Evolutionary conservation across 441 rosid species (phyloP).

Genomic region (Euphorbia schlechtendalii): DNA sequence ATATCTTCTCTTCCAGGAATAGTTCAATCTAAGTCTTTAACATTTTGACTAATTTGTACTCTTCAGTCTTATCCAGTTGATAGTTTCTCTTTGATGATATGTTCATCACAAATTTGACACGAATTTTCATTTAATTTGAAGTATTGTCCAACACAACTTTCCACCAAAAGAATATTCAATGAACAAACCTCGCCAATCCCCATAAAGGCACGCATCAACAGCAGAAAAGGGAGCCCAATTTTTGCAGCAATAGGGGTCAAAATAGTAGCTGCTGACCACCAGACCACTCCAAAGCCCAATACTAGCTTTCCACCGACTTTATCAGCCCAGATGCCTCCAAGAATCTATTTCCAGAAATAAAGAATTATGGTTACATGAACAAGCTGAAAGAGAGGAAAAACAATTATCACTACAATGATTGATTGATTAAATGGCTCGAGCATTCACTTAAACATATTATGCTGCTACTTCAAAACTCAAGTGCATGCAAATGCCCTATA

Average conservation of each 20-base stretch:
- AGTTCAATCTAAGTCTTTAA: no score
- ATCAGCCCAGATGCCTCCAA: constrained; percentile 99
- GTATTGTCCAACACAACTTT: background rate
- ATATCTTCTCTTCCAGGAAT: background rate
- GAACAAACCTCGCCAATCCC: constrained; percentile 91
- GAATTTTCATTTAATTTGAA: background rate
- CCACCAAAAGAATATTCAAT: constrained; percentile 17
- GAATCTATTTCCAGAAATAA: constrained; percentile 43
- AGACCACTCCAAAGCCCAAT: constrained; percentile 89
- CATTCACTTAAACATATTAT: background rate
- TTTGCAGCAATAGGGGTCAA: constrained; percentile 96
- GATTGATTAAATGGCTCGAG: background rate
- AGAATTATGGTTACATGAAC: constrained; percentile 16
- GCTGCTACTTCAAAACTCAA: background rate
- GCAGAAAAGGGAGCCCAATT: constrained; percentile 86
- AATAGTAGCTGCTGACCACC: constrained; percentile 93
- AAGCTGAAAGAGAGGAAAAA: no score
- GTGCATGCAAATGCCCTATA: constrained; percentile 2
- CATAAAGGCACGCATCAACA: constrained; percentile 90
- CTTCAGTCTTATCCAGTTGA: background rate
- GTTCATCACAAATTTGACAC: background rate
- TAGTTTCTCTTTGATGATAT: background rate
- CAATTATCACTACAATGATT: background rate
- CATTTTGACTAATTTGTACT: no score
- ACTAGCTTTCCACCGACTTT: constrained; percentile 89